phyloP scores from a whole-genome alignment of 1,284 basidiomycete species.

The Naganishia liquefaciens region DNA sequence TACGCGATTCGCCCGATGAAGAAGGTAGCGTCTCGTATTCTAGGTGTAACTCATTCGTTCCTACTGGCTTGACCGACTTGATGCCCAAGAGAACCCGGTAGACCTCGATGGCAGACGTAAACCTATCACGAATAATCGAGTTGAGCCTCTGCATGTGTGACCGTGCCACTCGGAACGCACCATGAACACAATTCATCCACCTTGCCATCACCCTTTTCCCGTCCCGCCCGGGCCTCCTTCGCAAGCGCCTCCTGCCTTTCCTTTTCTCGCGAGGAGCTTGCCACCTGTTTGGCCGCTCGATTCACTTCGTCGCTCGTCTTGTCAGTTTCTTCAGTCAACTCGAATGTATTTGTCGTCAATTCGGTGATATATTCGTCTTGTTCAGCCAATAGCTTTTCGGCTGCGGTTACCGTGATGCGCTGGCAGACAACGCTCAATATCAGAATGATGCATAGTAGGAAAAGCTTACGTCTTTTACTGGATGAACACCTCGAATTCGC shows the following conservation, averaged over 20 bases:
- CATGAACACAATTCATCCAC: conserved; percentile 52
- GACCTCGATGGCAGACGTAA: conserved; percentile 64
- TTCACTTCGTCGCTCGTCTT: conserved; percentile 63
- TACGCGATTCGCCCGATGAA: background rate
- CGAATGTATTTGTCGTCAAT: conserved; percentile 63
- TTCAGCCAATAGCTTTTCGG: conserved; percentile 67
- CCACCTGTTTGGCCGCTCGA: conserved; percentile 59
- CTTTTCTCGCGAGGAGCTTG: conserved; percentile 62
- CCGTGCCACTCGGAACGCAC: conserved; percentile 34
- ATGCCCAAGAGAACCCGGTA: conserved; percentile 67
- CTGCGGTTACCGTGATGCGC: conserved; percentile 70
- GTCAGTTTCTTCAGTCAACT: conserved; percentile 57
- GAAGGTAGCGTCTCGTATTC: conserved; percentile 57
- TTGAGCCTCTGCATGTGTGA: background rate
- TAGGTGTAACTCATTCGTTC: conserved; percentile 72
- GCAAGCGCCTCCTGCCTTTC: conserved; percentile 70
- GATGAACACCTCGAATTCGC: conserved; percentile 73
- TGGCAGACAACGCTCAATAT: conserved; percentile 42
- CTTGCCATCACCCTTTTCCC: conserved; percentile 60
- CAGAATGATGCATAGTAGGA: conserved; percentile 1
- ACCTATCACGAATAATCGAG: conserved; percentile 58
- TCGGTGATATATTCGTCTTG: conserved; percentile 72
- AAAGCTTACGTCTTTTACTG: conserved; percentile 56
- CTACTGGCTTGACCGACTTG: conserved; percentile 61
- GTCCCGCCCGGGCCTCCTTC: conserved; percentile 55